Conservation (phyloP, 2,329 filamentous ascomycete species). For the Thyridium curvatum region DNA sequence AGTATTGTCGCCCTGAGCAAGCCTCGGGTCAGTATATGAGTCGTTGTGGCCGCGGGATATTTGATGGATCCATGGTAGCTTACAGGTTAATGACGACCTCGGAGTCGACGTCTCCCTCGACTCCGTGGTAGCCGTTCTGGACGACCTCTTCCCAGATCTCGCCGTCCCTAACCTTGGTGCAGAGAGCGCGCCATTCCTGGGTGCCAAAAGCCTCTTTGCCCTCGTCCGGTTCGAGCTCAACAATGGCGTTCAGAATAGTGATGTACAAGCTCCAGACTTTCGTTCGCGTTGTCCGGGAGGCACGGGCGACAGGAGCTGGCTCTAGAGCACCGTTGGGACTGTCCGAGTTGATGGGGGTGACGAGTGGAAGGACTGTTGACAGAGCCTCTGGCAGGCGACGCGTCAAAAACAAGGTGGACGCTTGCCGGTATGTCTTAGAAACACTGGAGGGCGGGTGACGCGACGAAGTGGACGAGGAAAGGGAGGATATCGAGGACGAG, state of each 20-base stretch:
- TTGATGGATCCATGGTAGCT: conserved; percentile 24
- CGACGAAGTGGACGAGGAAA: conserved; percentile 56
- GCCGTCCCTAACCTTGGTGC: conserved; percentile 79
- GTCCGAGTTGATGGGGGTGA: conserved; percentile 50
- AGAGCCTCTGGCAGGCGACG: conserved; percentile 87
- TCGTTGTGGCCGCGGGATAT: not conserved
- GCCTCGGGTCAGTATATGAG: conserved; percentile 4
- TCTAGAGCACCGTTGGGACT: conserved; percentile 38
- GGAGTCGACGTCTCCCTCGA: conserved; percentile 85
- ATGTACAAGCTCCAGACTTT: conserved; percentile 98
- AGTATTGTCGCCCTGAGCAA: conserved; percentile 85
- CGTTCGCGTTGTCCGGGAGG: conserved; percentile 75
- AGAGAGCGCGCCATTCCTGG: conserved; percentile 76
- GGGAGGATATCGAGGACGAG: conserved; percentile 49
- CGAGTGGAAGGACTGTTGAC: conserved; percentile 75
- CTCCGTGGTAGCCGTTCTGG: conserved; percentile 76
- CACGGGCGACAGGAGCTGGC: conserved; percentile 69
- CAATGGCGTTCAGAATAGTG: conserved; percentile 83
- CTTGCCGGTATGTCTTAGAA: conserved; percentile 89
- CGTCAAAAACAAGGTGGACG: conserved; percentile 90
- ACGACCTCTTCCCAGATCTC: conserved; percentile 94
- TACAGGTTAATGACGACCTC: conserved; percentile 90
- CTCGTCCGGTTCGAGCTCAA: conserved; percentile 84
- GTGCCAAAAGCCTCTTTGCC: conserved; percentile 84
- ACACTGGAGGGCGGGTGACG: conserved; percentile 65